Percentiles rank a stretch among this genome's conserved stretches.
Conservation (phyloP, 2,329 filamentous ascomycete species). For the Zalaria sp. region DNA sequence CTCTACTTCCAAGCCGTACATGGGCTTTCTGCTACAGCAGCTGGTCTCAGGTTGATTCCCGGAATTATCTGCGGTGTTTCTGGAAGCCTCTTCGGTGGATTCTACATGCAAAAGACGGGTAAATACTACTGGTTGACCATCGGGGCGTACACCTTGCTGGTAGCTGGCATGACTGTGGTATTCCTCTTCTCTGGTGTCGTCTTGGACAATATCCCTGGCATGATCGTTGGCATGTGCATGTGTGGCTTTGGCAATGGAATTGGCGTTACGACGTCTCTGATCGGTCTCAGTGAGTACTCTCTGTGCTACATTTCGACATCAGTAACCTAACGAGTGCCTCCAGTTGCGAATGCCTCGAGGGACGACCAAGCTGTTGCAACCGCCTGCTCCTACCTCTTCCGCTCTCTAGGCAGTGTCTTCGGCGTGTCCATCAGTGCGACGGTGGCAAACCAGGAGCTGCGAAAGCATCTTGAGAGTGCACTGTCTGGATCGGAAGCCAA, state of each 20-base stretch:
- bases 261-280: constrained; percentile 57
- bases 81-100: constrained; percentile 51
- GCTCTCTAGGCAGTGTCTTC: constrained; percentile 52
- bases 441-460: constrained; percentile 55
- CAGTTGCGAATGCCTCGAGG: constrained; percentile 51
- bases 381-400: constrained; percentile 70
- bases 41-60: constrained; percentile 54
- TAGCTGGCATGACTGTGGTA: constrained; percentile 41
- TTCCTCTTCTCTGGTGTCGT: constrained; percentile 43
- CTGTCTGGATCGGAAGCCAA: constrained; percentile 46
- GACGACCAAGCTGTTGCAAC: constrained; percentile 62
- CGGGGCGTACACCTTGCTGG: constrained; percentile 37
- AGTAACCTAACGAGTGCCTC: constrained; percentile 1
- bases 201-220: constrained; percentile 33
- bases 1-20: constrained; percentile 65
- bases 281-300: constrained; percentile 41
- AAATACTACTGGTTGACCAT: constrained; percentile 58
- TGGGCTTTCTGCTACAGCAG: constrained; percentile 46
- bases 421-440: constrained; percentile 58
- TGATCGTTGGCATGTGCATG: constrained; percentile 43
- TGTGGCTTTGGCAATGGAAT: constrained; percentile 41
- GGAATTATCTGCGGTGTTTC: constrained; percentile 46
- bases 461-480: constrained; percentile 38
- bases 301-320: no score
- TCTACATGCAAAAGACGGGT: constrained; percentile 56